phyloP scores from a whole-genome alignment of 768 basidiomycete genomes.

The Phanerodontia chrysosporium region DNA sequence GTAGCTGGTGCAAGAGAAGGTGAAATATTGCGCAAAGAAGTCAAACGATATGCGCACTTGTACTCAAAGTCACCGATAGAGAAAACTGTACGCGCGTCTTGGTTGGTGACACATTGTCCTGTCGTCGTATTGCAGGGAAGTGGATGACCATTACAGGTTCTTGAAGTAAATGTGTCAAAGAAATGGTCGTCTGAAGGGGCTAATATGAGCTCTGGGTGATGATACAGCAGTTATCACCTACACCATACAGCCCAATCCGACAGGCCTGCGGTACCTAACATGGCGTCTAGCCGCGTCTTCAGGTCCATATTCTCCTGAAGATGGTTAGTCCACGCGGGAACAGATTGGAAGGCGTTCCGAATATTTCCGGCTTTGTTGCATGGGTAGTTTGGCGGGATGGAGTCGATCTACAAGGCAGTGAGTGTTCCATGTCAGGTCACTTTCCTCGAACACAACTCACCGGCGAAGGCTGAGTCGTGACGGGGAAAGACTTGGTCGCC shows the following conservation, averaged over 20 bases:
- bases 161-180: conserved; percentile 48
- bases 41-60: conserved; percentile 27
- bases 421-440: too few relatives aligned
- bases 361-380: conserved; percentile 39
- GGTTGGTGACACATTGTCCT: conserved; percentile 37
- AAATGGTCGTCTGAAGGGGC: conserved; percentile 42
- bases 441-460: conserved; percentile 32
- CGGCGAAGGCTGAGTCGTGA: conserved; percentile 38
- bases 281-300: conserved; percentile 33
- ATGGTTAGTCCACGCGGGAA: conserved; percentile 45
- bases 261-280: conserved; percentile 37
- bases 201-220: too few relatives aligned
- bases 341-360: conserved; percentile 37
- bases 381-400: conserved; percentile 39
- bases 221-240: conserved; percentile 21
- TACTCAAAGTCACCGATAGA: conserved; percentile 37
- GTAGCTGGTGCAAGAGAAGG: too few relatives aligned
- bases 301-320: conserved; percentile 33
- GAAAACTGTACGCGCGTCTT: conserved; percentile 33
- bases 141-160: conserved; percentile 41
- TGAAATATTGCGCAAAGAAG: too few relatives aligned
- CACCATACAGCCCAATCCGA: conserved; percentile 46
- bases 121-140: conserved; percentile 40
- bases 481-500: conserved; percentile 30
- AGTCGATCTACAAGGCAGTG: conserved; percentile 38